These are phyloP conservation scores for Panus rudis DNA, from an alignment of 768 basidiomycete genomes.

Conservation along the genomic window DNA sequence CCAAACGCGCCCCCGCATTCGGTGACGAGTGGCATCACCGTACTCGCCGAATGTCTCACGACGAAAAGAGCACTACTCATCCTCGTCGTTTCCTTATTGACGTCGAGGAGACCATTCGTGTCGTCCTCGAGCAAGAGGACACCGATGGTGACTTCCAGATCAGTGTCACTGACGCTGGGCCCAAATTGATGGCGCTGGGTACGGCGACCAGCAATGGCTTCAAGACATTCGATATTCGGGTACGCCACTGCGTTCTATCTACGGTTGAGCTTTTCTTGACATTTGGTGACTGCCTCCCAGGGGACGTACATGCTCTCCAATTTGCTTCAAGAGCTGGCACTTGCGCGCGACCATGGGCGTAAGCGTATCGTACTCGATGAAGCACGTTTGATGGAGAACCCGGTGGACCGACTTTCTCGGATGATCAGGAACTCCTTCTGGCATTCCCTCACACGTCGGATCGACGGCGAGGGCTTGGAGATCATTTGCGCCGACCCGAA, in stretches of 20 bases:
- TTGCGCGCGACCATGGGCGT: conserved; percentile 89
- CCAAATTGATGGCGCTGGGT: conserved; percentile 92
- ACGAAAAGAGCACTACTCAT: conserved; percentile 75
- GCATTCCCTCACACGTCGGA: conserved; percentile 93
- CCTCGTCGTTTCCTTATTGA: conserved; percentile 93
- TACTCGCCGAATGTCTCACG: conserved; percentile 82
- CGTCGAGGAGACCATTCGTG: conserved; percentile 95
- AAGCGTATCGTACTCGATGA: conserved; percentile 99
- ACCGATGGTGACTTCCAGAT: conserved; percentile 97
- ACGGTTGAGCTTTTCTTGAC: background rate
- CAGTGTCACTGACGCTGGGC: conserved; percentile 91
- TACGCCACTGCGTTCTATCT: conserved; percentile 27
- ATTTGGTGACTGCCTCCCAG: conserved; percentile 34
- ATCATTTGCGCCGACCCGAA: conserved; percentile 98
- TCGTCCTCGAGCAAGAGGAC: conserved; percentile 96
- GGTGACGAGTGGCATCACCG: conserved; percentile 70
- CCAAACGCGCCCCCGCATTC: conserved; percentile 64
- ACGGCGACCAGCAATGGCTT: conserved; percentile 97
- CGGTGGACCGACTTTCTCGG: conserved; percentile 90
- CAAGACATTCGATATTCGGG: conserved; percentile 95
- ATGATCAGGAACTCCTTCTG: conserved; percentile 99
- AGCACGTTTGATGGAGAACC: conserved; percentile 94
- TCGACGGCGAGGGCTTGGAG: conserved; percentile 95
- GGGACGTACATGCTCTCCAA: conserved; percentile 99
- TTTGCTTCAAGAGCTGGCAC: conserved; percentile 94